Base-by-base conservation (phyloP, 306 rosid genomes). In the Fragaria vesca region DNA sequence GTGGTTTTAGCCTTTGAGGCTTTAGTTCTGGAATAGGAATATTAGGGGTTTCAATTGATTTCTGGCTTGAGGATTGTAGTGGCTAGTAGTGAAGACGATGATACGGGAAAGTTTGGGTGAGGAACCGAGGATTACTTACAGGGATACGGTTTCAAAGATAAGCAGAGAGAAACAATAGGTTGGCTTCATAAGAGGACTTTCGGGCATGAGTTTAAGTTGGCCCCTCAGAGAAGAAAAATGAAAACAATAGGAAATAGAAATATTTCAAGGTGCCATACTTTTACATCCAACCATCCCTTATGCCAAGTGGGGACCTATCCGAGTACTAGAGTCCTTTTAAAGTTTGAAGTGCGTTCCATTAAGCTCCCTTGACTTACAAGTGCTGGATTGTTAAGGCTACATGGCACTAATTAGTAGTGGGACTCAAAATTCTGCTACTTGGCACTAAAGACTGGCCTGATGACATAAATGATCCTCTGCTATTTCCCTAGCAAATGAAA, bases 331-430 rank as follows among this genome's bases (percentile, higher is more conserved):
- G 76, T 52, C 36, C 48, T 73, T 51, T 36, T 8, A 26, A 38
- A 60, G 34, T 60, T 60, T 62, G 43, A 62, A 55, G 52, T 57
- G 18, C 21, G 21, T 73, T 55, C 55, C 15, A 34, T 20, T 21
- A 4, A 57, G 57, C 77, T 73, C 38, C 51, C 9, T 20, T 36
- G 77, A 72, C 66, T 60, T 26, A 60, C 16, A 21, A 26, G 66
- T 54, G 34, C 15, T 72, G 48, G 4, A 72, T 72, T 72, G 47
- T 72, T 18, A 51, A 30, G 63, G 17, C 40, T 68, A 5, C 66
- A 24, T 58, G 8, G 60, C n/a, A 20, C 26, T 54, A 54, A 54
- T 54, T 54, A 54, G 2, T 20, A 7, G 26, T 20, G 12, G 60
- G 60, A 20, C 26, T 54, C 60, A 54, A 7, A 54, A 51, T 5